Conservation (phyloP, 148 eudicot genomes). For the Vaccinium myrtillus region DNA sequence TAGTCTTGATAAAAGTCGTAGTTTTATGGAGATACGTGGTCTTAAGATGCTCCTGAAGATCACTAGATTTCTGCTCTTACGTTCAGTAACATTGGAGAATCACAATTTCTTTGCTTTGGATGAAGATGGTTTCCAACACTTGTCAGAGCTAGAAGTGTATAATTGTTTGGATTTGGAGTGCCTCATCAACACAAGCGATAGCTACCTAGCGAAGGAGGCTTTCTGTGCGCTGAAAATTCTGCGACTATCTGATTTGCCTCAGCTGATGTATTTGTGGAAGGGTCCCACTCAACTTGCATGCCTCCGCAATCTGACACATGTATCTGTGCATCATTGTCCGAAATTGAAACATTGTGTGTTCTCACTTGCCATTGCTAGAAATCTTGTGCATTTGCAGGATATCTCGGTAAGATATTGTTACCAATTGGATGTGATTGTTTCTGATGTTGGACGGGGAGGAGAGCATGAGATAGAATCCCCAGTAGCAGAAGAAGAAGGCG, state of each 20-base stretch:
- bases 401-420: background rate
- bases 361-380: background rate
- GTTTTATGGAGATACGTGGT: background rate
- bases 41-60: background rate
- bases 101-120: background rate
- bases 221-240: background rate
- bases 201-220: background rate
- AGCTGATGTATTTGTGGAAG: background rate
- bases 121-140: background rate
- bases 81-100: too few relatives aligned
- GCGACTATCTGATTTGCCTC: fast-evolving
- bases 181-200: background rate
- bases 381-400: background rate
- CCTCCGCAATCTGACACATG: background rate
- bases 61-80: background rate
- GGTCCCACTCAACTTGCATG: background rate
- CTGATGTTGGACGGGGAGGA: background rate
- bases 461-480: background rate
- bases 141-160: background rate
- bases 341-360: background rate
- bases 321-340: background rate
- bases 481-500: background rate
- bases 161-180: background rate
- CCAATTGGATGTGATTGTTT: background rate
- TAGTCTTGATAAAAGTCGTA: background rate